Percentiles rank a stretch among this genome's conserved stretches.
Evolutionary conservation across 371 early-diverging fungal genomes (phyloP).

Genomic region (Modicella reniformis): DNA sequence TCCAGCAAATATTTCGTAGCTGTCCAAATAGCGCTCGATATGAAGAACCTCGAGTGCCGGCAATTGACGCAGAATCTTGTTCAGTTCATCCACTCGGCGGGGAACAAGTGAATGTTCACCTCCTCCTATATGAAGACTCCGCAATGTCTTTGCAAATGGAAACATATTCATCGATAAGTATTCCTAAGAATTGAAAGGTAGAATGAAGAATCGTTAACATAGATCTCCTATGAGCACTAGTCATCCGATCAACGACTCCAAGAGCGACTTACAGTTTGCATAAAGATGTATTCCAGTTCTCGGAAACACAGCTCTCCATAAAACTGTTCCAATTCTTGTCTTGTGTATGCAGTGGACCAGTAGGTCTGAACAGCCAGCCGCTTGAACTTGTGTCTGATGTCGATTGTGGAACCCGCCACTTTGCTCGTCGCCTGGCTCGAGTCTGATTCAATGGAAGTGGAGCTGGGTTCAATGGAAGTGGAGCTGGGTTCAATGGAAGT

Average conservation of each 20-base stretch:
- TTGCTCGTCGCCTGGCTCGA: no score
- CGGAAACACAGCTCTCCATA: constrained; percentile 22
- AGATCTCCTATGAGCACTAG: no score
- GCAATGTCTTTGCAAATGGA: constrained; percentile 28
- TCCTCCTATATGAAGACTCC: constrained; percentile 22
- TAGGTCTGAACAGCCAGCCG: constrained; percentile 25
- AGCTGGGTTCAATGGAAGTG: no score
- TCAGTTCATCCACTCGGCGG: background rate
- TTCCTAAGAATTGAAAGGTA: constrained; percentile 6
- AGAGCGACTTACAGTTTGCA: constrained; percentile 30
- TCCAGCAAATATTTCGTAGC: constrained; percentile 1
- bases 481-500: no score
- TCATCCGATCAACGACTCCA: no score
- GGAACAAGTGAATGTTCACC: background rate
- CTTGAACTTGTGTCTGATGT: constrained; percentile 16
- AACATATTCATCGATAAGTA: constrained; percentile 1
- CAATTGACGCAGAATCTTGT: constrained; percentile 17
- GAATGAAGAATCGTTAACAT: no score
- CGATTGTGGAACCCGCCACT: background rate
- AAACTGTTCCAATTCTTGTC: constrained; percentile 15
- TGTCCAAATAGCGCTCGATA: constrained; percentile 22
- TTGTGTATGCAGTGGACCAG: background rate
- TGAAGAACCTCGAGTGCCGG: constrained; percentile 15
- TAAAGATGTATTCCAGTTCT: constrained; percentile 23
- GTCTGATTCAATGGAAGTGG: no score